These are phyloP conservation scores for Colletotrichum musicola DNA, from an alignment of 2,329 filamentous ascomycete genomes.

Conservation along the genomic window DNA sequence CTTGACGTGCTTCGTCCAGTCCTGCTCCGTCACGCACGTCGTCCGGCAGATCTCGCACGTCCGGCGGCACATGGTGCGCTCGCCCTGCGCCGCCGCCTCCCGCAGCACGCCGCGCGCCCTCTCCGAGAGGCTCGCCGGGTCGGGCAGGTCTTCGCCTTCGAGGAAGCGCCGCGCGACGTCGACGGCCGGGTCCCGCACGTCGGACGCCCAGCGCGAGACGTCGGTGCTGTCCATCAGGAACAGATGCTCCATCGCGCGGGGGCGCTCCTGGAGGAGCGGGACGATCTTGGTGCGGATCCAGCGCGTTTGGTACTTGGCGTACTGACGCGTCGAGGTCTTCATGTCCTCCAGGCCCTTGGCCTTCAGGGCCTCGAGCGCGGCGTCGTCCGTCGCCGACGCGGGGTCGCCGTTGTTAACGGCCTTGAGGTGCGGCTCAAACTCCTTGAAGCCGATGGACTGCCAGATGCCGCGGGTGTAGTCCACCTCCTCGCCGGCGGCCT, in stretches of 20 bases:
- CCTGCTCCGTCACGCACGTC: conserved; percentile 68
- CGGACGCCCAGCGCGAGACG: conserved; percentile 68
- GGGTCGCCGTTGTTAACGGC: conserved; percentile 52
- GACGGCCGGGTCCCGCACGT: conserved; percentile 76
- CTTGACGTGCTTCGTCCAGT: conserved; percentile 55
- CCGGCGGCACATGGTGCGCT: conserved; percentile 67
- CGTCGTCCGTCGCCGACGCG: conserved; percentile 40
- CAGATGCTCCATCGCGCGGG: conserved; percentile 67
- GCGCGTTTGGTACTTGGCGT: conserved; percentile 84
- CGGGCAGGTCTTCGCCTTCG: conserved; percentile 63
- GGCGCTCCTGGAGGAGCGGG: conserved; percentile 71
- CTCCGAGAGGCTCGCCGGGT: conserved; percentile 61
- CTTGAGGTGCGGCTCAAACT: conserved; percentile 80
- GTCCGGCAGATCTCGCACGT: conserved; percentile 81
- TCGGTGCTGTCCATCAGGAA: conserved; percentile 88
- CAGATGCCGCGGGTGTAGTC: conserved; percentile 89
- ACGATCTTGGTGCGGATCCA: conserved; percentile 91
- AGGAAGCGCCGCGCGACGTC: conserved; percentile 75
- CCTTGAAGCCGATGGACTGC: conserved; percentile 97
- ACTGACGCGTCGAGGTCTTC: conserved; percentile 86
- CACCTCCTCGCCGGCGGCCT: conserved; percentile 63
- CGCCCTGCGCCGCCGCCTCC: conserved; percentile 57
- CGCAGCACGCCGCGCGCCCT: conserved; percentile 69
- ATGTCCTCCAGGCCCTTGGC: conserved; percentile 76
- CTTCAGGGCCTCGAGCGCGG: conserved; percentile 68